Base-by-base conservation (phyloP, 2,329 filamentous ascomycete genomes). In the Aureobasidium pullulans region DNA sequence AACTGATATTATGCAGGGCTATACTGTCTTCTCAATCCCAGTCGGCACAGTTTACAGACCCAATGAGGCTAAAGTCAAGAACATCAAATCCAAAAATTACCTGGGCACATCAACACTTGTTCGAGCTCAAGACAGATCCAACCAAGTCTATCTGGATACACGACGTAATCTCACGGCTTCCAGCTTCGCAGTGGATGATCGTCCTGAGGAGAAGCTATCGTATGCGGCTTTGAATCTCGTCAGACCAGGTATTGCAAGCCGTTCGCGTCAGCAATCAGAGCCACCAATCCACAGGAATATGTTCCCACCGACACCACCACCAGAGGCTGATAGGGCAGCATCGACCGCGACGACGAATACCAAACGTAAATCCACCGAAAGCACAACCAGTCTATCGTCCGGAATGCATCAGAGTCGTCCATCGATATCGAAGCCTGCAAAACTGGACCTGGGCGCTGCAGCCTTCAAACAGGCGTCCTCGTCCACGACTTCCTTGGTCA, bases 271-370 rank as follows among this genome's bases (percentile, higher is more conserved):
- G 68, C 90, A 94, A 69, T 94, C 89, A 16, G 91, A 94, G 69
- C 90, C 90, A 8, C 89, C 90, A 0, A 78, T 85, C 64, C 84
- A 83, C 70, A 85, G 90, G 67, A 59, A 89, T 67, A 83, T 93
- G 63, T 96, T 97, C 77, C 94, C 94, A 16, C 94, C 94, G n/a
- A 97, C 94, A n/a, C 94, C 94, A 42, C 94, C 94, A 6, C 94
- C 94, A 6, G 94, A 99, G 77, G 83, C 84, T 63, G 91, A 50
- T 6, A 59, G 57, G 15, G 39, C 57, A 6, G 31, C 48, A 13
- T 32, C 49, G 60, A 19, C 64, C 68, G 39, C 36, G n/a, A 40
- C 19, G 23, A 31, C 40, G 36, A 62, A 36, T 15, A 52, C 62
- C 23, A 66, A 64, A 59, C 64, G 63, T 62, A 61, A 73, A 67